Evolutionary conservation across 306 rosid genomes (phyloP).

Genomic region (Corylus heterophylla): DNA sequence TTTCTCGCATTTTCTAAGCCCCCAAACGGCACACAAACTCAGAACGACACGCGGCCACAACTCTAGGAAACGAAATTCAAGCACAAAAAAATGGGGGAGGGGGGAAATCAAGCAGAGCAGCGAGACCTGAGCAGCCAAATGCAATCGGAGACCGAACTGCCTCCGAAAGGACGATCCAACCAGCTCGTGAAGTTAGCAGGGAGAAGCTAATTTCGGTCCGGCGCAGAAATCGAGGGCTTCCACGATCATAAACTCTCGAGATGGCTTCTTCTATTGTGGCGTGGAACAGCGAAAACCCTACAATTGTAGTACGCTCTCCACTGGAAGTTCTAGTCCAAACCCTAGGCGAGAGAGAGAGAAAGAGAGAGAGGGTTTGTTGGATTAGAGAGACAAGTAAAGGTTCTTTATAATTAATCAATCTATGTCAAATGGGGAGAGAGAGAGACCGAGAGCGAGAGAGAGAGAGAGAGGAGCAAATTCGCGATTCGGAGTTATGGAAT

Average conservation of each 20-base stretch:
- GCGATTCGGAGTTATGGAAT: constrained; percentile 13
- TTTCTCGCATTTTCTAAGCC: constrained; percentile 12
- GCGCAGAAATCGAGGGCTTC: constrained; percentile 17
- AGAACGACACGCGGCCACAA: constrained; percentile 25
- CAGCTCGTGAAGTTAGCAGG: background rate
- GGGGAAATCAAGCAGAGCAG: constrained; percentile 3
- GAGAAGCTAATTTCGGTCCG: background rate
- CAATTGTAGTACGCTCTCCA: constrained; percentile 5
- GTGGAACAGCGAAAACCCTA: constrained; percentile 33
- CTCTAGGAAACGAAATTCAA: constrained; percentile 31
- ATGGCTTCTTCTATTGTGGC: background rate
- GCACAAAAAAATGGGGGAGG: background rate
- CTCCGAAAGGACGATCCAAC: constrained; percentile 24
- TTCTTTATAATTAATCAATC: constrained; percentile 27
- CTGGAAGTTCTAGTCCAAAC: constrained; percentile 44
- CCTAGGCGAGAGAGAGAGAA: constrained; percentile 41
- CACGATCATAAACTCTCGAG: constrained; percentile 26
- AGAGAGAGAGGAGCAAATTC: constrained; percentile 12
- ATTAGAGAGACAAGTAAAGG: constrained; percentile 30
- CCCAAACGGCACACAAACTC: constrained; percentile 16
- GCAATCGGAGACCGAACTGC: constrained; percentile 35
- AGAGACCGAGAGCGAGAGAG: constrained; percentile 7
- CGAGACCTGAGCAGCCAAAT: constrained; percentile 40
- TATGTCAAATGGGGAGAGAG: constrained; percentile 17
- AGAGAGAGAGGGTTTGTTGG: constrained; percentile 13